Base-by-base conservation (phyloP, 2,329 filamentous ascomycete species). In the Teratosphaeria epicoccoides region DNA sequence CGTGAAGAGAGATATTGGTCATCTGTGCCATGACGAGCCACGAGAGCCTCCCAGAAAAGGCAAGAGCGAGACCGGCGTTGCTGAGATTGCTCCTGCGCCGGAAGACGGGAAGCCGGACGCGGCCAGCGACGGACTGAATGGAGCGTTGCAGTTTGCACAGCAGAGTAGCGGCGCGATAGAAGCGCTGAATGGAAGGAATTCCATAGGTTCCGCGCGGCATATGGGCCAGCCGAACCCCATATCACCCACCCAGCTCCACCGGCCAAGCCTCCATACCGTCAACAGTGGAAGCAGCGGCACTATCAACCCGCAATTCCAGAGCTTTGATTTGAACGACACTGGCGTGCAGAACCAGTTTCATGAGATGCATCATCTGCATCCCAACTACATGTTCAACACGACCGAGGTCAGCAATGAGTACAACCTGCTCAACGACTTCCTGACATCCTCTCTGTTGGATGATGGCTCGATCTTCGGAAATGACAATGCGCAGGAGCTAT, bases 1-100 rank as follows among this genome's bases (percentile, higher is more conserved):
- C 76, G 88, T 97, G 73, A 98, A 97, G 75, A 85, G 93, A 66
- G 95, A 95, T 73, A 98, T 98, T 70, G 93, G 91, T 64, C 93
- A 98, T 72, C 79, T 98, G 60, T 98, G 93, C 72, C 93, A 96
- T 74, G 93, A 98, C 72, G 93, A 97, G 72, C 91, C 90, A 61
- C 84, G 91, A 70, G 91, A 98, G 66, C 76, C 83, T 60, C 81
- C 84, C 54, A 95, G 93, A 72, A 91, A 90, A 71, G 73, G 79
- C 62, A 95, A 91, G 73, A 71, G 70, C 37, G 73, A 75, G 17
- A 50, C 58, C 1, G 57, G 58, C 11, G 58, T 61, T 9, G 61
- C 68, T 28, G 71, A 73, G 43, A 67, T 64, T 48, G 64, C 61
- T 49, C 60, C 63, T 49, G 63, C 61, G 23, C 59, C 60, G 40